These are phyloP conservation scores for Rhinocladiella mackenziei DNA, from an alignment of 2,329 filamentous ascomycete species.

Conservation along the genomic window DNA sequence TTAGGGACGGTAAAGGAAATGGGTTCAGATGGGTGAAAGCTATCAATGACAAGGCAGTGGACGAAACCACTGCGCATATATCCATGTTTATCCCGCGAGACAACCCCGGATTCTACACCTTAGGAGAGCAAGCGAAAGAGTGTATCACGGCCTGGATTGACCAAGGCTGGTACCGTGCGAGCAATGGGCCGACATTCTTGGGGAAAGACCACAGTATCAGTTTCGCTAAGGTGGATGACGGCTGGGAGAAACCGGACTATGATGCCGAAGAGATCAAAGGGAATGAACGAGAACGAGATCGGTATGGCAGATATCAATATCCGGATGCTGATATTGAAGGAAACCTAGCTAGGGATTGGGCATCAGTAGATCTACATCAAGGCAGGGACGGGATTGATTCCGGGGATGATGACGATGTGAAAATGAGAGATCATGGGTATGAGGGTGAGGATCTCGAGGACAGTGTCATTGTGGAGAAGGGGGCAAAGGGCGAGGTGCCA, in stretches of 20 bases:
- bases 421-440: slow-evolving; percentile 25
- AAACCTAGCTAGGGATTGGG: slow-evolving; percentile 23
- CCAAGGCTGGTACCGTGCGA: slow-evolving; percentile 28
- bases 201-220: slow-evolving; percentile 12
- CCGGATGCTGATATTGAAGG: slow-evolving; percentile 7
- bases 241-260: slow-evolving; percentile 27
- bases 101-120: slow-evolving; percentile 43
- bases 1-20: slow-evolving; percentile 30
- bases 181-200: slow-evolving; percentile 21
- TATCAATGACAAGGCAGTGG: slow-evolving; percentile 71
- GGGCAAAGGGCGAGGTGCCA: slow-evolving; percentile 16
- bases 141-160: slow-evolving; percentile 38
- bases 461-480: slow-evolving; percentile 29
- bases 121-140: slow-evolving; percentile 39
- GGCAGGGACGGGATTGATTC: slow-evolving; percentile 11
- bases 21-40: slow-evolving; percentile 63
- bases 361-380: slow-evolving; percentile 11
- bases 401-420: slow-evolving; percentile 22
- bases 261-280: slow-evolving; percentile 24
- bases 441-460: slow-evolving; percentile 26
- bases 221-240: slow-evolving; percentile 24
- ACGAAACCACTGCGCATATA: slow-evolving; percentile 77
- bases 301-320: slow-evolving; percentile 6
- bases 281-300: slow-evolving; percentile 22
- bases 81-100: slow-evolving; percentile 45